Evolutionary conservation across 495 filamentous ascomycete genomes (phyloP).

Genomic region (Aspergillus nidulans): DNA sequence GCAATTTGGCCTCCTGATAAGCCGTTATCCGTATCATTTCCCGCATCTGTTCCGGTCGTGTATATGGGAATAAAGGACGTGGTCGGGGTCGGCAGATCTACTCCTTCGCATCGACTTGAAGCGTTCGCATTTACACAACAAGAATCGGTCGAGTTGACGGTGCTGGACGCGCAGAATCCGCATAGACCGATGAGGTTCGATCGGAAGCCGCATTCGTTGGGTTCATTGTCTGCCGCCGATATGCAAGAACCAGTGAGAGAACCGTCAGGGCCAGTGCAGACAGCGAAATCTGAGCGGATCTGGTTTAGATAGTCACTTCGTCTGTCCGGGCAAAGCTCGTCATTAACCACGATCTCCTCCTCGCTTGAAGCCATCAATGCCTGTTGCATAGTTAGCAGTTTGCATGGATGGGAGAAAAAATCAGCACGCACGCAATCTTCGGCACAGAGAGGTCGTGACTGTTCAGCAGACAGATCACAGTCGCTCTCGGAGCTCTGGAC

Average conservation of each 20-base stretch:
- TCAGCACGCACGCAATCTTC: constrained; percentile 71
- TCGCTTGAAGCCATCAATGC: constrained; percentile 84
- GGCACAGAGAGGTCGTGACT: constrained; percentile 79
- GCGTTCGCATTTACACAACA: constrained; percentile 86
- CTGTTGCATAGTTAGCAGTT: constrained; percentile 35
- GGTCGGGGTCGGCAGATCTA: constrained; percentile 71
- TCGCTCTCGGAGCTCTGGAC: constrained; percentile 80
- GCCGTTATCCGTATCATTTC: constrained; percentile 34
- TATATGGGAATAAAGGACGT: constrained; percentile 64
- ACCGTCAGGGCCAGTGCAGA: constrained; percentile 76
- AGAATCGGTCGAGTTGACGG: constrained; percentile 87
- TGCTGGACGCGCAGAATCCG: constrained; percentile 75
- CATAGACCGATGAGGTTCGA: constrained; percentile 81
- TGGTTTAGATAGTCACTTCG: constrained; percentile 61
- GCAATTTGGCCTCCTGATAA: constrained; percentile 84
- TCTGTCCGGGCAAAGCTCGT: constrained; percentile 62
- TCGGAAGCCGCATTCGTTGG: constrained; percentile 80
- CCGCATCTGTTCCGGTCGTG: constrained; percentile 41
- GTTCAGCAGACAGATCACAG: constrained; percentile 59
- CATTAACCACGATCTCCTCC: constrained; percentile 72
- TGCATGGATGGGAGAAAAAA: constrained; percentile 16
- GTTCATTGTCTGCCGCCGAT: constrained; percentile 72
- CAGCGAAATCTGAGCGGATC: constrained; percentile 88
- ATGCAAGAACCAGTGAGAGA: constrained; percentile 75
- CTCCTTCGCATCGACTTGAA: constrained; percentile 60